Percentiles rank a stretch among this genome's conserved stretches.
Conservation (phyloP, 768 basidiomycete species). For the Hypholoma sublateritium region DNA sequence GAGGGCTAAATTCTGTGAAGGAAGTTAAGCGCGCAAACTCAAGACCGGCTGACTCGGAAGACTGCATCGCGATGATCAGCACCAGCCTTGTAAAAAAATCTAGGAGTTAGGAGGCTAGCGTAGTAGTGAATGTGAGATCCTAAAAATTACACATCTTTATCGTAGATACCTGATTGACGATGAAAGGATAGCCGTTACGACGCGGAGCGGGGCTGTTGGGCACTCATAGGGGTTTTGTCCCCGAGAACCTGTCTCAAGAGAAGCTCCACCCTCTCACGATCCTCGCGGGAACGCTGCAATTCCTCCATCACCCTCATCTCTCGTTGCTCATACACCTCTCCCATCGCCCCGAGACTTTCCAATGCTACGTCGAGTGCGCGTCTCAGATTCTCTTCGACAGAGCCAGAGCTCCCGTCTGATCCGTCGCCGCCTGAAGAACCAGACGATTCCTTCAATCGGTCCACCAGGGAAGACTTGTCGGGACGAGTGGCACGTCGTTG, state of each 20-base stretch:
- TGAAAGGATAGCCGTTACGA: neutral
- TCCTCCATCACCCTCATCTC: conserved; percentile 73
- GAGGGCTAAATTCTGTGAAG: too few relatives aligned
- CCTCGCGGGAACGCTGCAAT: conserved; percentile 62
- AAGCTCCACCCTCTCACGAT: conserved; percentile 66
- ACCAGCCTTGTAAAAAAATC: too few relatives aligned
- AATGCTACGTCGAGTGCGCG: conserved; percentile 68
- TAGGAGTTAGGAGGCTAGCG: neutral
- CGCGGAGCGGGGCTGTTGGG: neutral
- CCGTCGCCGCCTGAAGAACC: conserved; percentile 50
- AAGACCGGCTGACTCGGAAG: too few relatives aligned
- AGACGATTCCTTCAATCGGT: conserved; percentile 47
- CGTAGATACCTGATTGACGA: neutral
- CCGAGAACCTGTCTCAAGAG: conserved; percentile 65
- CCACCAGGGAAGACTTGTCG: conserved; percentile 42
- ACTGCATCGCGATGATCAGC: too few relatives aligned
- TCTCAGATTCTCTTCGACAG: conserved; percentile 63
- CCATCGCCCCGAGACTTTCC: conserved; percentile 62
- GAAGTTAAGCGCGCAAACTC: too few relatives aligned
- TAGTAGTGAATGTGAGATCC: neutral
- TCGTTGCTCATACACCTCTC: conserved; percentile 65
- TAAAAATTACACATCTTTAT: conserved; percentile 1
- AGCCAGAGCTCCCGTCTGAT: conserved; percentile 51
- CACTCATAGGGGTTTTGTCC: conserved; percentile 19
- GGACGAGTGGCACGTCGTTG: conserved; percentile 50